Base-by-base conservation (phyloP, 192 early-diverging fungal genomes). In the Dispira parvispora region DNA sequence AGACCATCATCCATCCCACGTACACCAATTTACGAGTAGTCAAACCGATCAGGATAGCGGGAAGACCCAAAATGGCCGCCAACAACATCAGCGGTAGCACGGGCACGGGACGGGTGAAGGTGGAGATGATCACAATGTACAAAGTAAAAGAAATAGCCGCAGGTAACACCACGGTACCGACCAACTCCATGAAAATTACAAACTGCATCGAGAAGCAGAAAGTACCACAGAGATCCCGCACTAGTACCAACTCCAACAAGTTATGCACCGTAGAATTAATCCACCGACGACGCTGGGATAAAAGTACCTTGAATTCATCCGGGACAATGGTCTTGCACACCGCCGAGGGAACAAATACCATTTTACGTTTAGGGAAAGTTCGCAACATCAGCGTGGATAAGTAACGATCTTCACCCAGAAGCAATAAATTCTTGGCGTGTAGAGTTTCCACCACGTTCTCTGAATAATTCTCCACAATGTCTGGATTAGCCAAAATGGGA, bases 261-360 rank as follows among this genome's bases (percentile, higher is more conserved):
- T 94, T 94, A 62, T 94, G 91, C 32, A 94, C 83, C 0, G 91
- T 94, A 16, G 91, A 94, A 74, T 94, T 94, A 75, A 94, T 94
- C 91, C 91, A 94, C 38, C 91, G 80, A n/a, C 90, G 82, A 3
- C 88, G 81, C 71, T 92, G 90, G 46, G 86, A 89, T 45, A 90
- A 71, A 44, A 92, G 67, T 14, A 92, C 84, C 53, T 73, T 78
- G 79, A 95, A 95, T 26, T 82, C 79, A 62, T 88, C 86, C 14
- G 92, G 92, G 32, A 92, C 92, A 43, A 91, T 81, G 13, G 92
- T 92, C 69, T 92, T 88, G 75, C 92, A 95, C 56, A 92, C 84
- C 0, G 94, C 90, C 53, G 85, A 84, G 13, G 94, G 91, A 9
- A 91, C 81, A 82, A 94, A 97, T 69, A 96, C 82, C 85, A 92